Conservation (phyloP, 306 rosid genomes). For the Lablab purpureus region DNA sequence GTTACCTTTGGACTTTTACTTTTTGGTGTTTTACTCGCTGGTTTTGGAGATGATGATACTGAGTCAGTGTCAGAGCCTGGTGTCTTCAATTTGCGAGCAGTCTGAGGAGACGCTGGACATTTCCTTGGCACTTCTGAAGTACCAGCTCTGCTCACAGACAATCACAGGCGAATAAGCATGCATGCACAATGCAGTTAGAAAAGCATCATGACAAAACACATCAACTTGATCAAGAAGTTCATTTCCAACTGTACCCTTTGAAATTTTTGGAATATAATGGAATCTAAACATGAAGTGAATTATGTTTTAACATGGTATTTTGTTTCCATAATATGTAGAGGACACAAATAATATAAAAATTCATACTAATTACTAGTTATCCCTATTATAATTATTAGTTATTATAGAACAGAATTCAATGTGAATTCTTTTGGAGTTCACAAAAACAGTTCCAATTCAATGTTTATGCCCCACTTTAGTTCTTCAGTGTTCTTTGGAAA, state of each 20-base stretch:
- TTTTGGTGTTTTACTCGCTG: conserved; percentile 64
- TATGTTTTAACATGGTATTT: background rate
- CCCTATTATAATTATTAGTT: background rate
- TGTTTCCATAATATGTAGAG: background rate
- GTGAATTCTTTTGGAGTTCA: background rate
- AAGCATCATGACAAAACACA: conserved; percentile 7
- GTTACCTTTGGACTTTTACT: conserved; percentile 63
- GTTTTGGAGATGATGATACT: conserved; percentile 54
- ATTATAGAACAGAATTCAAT: conserved; percentile 1
- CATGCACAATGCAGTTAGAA: conserved; percentile 28
- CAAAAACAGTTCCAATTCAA: conserved; percentile 15
- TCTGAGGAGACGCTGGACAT: conserved; percentile 68
- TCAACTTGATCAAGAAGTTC: conserved; percentile 13
- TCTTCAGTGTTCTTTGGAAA: conserved; percentile 14
- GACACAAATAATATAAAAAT: background rate
- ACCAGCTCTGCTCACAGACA: conserved; percentile 59
- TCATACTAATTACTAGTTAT: conserved; percentile 6
- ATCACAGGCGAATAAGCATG: conserved; percentile 31
- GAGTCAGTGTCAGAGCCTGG: conserved; percentile 60
- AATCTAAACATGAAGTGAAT: background rate
- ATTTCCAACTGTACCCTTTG: background rate
- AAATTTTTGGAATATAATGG: conserved; percentile 2
- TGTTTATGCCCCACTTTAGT: background rate
- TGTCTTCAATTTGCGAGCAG: conserved; percentile 59
- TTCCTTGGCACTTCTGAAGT: conserved; percentile 70